A percentile compares a stretch with the other conserved stretches of the same genome.
These are phyloP conservation scores for Fragaria vesca DNA, from an alignment of 306 rosid species.

Conservation along the genomic window DNA sequence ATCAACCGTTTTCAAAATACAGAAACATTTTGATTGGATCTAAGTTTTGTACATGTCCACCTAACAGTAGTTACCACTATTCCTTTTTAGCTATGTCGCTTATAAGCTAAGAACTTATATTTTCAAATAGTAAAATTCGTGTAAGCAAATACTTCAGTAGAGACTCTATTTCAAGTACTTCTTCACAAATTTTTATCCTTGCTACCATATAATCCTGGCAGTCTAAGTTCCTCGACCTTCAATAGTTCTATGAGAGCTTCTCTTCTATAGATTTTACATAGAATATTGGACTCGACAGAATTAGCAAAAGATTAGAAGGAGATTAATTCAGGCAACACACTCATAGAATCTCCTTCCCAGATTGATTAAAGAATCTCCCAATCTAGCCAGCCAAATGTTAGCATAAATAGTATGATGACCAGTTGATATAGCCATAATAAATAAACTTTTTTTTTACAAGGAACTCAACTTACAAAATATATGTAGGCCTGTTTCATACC, in stretches of 20 bases:
- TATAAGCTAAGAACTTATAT: neutral
- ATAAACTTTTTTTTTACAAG: neutral
- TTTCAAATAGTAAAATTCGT: neutral
- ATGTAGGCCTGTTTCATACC: constrained; percentile 97
- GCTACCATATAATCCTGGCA: neutral
- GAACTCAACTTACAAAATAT: constrained; percentile 77
- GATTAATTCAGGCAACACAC: neutral
- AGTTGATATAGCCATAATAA: neutral
- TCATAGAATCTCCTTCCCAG: neutral
- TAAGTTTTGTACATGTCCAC: neutral
- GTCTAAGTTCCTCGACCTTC: neutral
- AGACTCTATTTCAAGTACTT: neutral
- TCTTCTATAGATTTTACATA: neutral
- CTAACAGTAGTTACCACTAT: neutral
- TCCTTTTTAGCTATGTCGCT: neutral
- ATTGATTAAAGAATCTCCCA: neutral
- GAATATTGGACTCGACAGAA: neutral
- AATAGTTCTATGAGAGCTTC: neutral
- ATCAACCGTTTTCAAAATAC: neutral
- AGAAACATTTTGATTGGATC: neutral
- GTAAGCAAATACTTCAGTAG: neutral
- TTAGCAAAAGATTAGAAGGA: neutral
- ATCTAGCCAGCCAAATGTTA: neutral
- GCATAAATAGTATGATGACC: neutral
- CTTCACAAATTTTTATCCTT: neutral